Conservation (phyloP, 1,284 basidiomycete genomes). For the Heterobasidion annosum region DNA sequence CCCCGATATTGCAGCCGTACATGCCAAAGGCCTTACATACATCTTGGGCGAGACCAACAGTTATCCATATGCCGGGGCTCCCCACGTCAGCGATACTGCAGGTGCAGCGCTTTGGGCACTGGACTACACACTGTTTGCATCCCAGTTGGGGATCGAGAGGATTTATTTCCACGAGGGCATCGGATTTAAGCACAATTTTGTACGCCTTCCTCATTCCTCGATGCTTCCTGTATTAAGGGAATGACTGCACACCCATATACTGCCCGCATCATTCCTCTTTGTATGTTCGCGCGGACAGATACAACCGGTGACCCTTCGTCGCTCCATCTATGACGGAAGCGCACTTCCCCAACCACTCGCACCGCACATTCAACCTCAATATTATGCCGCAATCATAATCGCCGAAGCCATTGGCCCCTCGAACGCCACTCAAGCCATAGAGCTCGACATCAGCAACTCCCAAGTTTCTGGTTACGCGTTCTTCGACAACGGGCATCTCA, state of each 20-base stretch:
- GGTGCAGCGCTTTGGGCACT: constrained; percentile 64
- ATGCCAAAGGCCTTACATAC: constrained; percentile 40
- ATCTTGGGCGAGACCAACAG: constrained; percentile 39
- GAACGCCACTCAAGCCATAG: constrained; percentile 33
- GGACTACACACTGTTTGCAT: constrained; percentile 50
- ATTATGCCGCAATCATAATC: constrained; percentile 49
- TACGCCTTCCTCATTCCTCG: constrained; percentile 11
- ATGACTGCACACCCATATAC: background rate
- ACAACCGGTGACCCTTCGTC: constrained; percentile 43
- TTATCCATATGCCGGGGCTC: constrained; percentile 42
- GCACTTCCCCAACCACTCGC: constrained; percentile 33
- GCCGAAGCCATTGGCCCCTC: constrained; percentile 31
- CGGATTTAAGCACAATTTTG: constrained; percentile 36
- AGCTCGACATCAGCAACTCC: constrained; percentile 41
- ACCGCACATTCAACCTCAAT: constrained; percentile 50
- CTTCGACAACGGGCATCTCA: constrained; percentile 36
- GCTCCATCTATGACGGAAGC: constrained; percentile 42
- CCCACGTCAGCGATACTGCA: constrained; percentile 61
- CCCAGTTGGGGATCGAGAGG: constrained; percentile 26
- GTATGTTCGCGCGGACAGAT: constrained; percentile 24
- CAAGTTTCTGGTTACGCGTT: constrained; percentile 55
- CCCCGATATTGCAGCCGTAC: constrained; percentile 40
- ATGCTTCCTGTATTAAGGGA: background rate
- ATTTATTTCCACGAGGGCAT: constrained; percentile 33
- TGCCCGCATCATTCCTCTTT: too few species aligned